A percentile compares a stretch with the other conserved stretches of the same genome.
These are phyloP conservation scores for Kingdonia uniflora DNA, from an alignment of 164 flowering plant species.

Conservation along the genomic window DNA sequence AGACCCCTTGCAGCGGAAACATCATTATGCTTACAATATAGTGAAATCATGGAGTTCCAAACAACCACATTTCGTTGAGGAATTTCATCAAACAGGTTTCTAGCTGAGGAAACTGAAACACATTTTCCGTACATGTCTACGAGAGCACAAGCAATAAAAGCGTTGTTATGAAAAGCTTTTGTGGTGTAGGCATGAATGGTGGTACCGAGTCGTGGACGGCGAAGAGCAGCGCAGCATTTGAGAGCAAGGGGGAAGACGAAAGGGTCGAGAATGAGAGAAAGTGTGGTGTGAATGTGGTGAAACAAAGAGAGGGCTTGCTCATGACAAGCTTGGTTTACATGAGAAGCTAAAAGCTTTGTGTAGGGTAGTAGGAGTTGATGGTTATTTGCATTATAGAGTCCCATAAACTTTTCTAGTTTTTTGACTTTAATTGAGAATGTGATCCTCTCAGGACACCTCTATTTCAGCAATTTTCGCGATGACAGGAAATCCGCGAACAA, in stretches of 20 bases:
- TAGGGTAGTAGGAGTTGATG: too few relatives aligned
- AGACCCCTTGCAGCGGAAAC: constrained; percentile 26
- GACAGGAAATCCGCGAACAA: too few relatives aligned
- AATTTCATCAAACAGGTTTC: constrained; percentile 61
- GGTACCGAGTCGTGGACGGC: constrained; percentile 29
- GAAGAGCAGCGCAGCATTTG: constrained; percentile 46
- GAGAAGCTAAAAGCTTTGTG: constrained; percentile 45
- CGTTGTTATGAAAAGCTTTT: constrained; percentile 32
- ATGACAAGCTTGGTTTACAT: constrained; percentile 39
- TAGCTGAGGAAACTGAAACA: constrained; percentile 31
- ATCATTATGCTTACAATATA: constrained; percentile 20
- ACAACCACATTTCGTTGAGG: constrained; percentile 41
- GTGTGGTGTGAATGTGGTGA: constrained; percentile 30
- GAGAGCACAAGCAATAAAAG: constrained; percentile 48
- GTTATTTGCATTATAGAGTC: too few relatives aligned
- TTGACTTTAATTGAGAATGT: too few relatives aligned
- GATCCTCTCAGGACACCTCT: too few relatives aligned
- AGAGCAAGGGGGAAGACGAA: constrained; percentile 61
- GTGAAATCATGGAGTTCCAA: constrained; percentile 58
- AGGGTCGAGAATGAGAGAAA: constrained; percentile 39
- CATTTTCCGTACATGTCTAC: constrained; percentile 61
- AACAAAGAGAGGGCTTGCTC: constrained; percentile 46
- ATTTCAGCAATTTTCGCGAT: too few relatives aligned
- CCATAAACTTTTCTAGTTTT: too few relatives aligned
- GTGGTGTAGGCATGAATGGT: constrained; percentile 42